Evolutionary conservation across 2,329 filamentous ascomycete species (phyloP).

Genomic region (Sphaerulina vaccinii): DNA sequence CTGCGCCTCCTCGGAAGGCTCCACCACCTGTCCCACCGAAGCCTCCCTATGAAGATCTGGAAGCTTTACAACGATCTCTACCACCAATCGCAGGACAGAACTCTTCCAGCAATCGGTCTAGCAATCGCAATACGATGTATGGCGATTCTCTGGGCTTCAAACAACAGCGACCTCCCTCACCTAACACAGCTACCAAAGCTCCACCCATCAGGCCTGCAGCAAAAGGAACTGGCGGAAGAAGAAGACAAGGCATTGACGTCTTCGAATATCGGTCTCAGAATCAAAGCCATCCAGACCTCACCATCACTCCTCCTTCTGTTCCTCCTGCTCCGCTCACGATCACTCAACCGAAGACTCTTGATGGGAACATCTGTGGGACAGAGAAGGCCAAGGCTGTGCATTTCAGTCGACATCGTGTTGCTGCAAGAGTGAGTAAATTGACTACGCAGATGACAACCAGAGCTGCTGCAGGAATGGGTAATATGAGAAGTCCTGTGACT

Average conservation of each 20-base stretch:
- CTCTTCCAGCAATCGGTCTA: too few relatives aligned
- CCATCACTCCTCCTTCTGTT: neutral
- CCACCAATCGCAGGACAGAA: neutral
- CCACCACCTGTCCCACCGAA: conserved; percentile 1
- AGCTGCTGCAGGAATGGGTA: neutral
- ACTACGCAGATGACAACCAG: neutral
- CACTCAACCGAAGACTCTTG: too few relatives aligned
- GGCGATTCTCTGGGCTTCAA: too few relatives aligned
- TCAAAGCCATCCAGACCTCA: neutral
- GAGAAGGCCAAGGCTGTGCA: neutral
- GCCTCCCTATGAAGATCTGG: neutral
- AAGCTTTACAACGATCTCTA: neutral
- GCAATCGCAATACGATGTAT: too few relatives aligned
- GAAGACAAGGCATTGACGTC: neutral
- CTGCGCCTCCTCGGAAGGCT: neutral
- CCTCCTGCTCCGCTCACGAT: too few relatives aligned
- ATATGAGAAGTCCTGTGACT: neutral
- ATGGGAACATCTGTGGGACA: too few relatives aligned
- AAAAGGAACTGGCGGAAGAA: neutral
- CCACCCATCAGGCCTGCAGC: too few relatives aligned
- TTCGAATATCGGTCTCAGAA: neutral
- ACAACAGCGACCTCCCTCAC: neutral
- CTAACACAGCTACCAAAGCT: neutral
- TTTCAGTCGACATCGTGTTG: conserved; percentile 3
- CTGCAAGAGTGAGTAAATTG: conserved; percentile 1